Base-by-base conservation (phyloP, 1,284 basidiomycete species). In the Sporisorium sorghi region DNA sequence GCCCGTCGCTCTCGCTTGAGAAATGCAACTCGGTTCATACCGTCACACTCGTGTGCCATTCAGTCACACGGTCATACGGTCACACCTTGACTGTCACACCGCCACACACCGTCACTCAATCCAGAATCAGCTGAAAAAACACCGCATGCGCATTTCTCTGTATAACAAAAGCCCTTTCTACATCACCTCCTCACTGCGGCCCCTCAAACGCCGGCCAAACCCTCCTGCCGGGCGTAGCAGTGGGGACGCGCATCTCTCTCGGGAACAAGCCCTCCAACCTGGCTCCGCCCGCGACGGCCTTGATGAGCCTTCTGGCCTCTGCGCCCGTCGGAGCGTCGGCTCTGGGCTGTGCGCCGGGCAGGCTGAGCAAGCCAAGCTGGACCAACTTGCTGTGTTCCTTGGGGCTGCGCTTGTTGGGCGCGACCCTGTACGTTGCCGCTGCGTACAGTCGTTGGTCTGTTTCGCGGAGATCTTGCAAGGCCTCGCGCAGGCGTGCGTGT, bases 191-290 rank as follows among this genome's bases (percentile, higher is more conserved):
- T 24, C 32, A 48, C 51, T 55, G 58, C 30, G 28, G 42, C 48
- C 39, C 44, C 33, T 60, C 65, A 23, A 40, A 43, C 6, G 11
- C 26, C 4, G 75, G 75, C 82, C 82, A 83, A 3, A 73, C 73
- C 33, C 71, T 73, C 17, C 66, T 49, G 10, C 56, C 47, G 21
- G 83, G 83, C 42, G 83, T 83, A 14, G 58, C 39, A 9, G 82
- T 83, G 5, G 83, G 82, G 33, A 79, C 72, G 24, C 83, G 56
- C 64, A 79, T 67, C 73, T 84, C 83, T 14, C 82, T 66, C 14
- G 83, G 83, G 65, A 84, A 81, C 26, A 84, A 52, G 4, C 82
- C 80, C 35, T 74, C 56, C 43, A 84, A 72, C 44, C 83, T 65
- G 35, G 74, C 74, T 62, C 80, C 58, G 60, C 65, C 62, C 40